Evolutionary conservation across 2,329 filamentous ascomycete genomes (phyloP).

Genomic region (Colletotrichum lindemuthianum): DNA sequence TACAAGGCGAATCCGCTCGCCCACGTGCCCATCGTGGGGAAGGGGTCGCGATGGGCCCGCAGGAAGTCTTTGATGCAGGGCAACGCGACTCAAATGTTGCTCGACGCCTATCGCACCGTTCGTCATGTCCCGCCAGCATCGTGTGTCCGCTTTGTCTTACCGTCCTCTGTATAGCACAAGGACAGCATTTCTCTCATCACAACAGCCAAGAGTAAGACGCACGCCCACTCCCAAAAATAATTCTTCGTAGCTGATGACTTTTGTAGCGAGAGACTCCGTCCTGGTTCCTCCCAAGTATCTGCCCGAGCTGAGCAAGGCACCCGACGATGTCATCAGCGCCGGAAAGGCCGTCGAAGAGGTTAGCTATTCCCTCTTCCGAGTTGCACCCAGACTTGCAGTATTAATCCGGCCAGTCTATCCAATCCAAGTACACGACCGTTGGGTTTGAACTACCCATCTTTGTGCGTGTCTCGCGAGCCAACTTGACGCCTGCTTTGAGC

Average conservation of each 20-base stretch:
- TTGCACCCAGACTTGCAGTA: conserved; percentile 30
- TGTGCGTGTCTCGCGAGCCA: too few relatives aligned
- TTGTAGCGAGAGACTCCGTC: conserved; percentile 23
- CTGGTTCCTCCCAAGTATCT: conserved; percentile 44
- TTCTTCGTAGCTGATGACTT: neutral
- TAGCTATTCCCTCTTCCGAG: neutral
- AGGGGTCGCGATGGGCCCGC: conserved; percentile 12
- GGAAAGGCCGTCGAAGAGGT: conserved; percentile 40
- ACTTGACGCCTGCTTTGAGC: too few relatives aligned
- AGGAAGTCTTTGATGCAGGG: conserved; percentile 13
- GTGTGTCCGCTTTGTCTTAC: too few relatives aligned
- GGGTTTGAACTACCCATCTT: too few relatives aligned
- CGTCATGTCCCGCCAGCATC: neutral
- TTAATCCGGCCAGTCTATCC: neutral
- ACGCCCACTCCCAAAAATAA: neutral
- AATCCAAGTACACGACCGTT: neutral
- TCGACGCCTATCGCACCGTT: conserved; percentile 6
- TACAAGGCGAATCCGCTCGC: too few relatives aligned
- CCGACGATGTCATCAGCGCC: conserved; percentile 43
- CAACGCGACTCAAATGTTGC: conserved; percentile 11
- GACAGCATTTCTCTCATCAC: conserved; percentile 42
- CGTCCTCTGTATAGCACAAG: conserved; percentile 40
- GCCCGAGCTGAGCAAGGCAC: conserved; percentile 42
- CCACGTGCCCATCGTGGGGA: neutral
- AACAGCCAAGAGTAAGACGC: conserved; percentile 38